Evolutionary conservation across 2,329 filamentous ascomycete genomes (phyloP).

Genomic region (Nakataea oryzae): DNA sequence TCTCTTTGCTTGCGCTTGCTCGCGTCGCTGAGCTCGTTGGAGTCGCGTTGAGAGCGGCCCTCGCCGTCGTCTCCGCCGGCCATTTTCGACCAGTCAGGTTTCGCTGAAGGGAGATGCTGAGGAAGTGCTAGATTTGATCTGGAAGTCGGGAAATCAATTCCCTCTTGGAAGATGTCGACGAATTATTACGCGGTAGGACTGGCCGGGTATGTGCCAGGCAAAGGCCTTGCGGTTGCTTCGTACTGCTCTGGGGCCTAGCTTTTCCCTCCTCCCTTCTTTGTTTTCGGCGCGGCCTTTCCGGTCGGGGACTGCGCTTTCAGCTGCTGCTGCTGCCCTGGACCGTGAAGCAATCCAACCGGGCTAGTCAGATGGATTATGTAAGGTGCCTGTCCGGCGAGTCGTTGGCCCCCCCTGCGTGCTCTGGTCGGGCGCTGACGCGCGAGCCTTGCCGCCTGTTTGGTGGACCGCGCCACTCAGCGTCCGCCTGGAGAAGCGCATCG

Average conservation of each 20-base stretch:
- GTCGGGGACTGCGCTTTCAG: neutral
- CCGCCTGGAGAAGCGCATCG: neutral
- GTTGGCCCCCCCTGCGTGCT: neutral
- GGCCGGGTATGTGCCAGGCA: neutral
- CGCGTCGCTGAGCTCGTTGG: conserved; percentile 42
- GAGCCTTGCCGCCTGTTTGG: conserved; percentile 5
- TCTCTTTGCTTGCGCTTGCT: conserved; percentile 41
- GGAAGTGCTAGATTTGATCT: neutral
- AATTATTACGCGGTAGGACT: neutral
- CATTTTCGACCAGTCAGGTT: conserved; percentile 8
- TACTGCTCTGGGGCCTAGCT: neutral
- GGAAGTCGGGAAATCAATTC: neutral
- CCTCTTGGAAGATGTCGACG: neutral
- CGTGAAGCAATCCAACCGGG: neutral
- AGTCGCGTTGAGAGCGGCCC: conserved; percentile 24
- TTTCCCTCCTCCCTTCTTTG: too few species aligned
- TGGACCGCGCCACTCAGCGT: neutral
- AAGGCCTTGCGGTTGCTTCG: neutral
- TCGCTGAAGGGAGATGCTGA: conserved; percentile 10
- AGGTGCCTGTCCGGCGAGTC: neutral
- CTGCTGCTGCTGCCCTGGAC: too few species aligned
- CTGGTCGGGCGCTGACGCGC: conserved; percentile 2
- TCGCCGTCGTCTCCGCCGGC: conserved; percentile 15
- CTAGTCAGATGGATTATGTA: neutral
- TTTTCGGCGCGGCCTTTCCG: neutral